These are phyloP conservation scores for Oleoguttula mirabilis DNA, from an alignment of 495 filamentous ascomycete genomes.

Conservation along the genomic window DNA sequence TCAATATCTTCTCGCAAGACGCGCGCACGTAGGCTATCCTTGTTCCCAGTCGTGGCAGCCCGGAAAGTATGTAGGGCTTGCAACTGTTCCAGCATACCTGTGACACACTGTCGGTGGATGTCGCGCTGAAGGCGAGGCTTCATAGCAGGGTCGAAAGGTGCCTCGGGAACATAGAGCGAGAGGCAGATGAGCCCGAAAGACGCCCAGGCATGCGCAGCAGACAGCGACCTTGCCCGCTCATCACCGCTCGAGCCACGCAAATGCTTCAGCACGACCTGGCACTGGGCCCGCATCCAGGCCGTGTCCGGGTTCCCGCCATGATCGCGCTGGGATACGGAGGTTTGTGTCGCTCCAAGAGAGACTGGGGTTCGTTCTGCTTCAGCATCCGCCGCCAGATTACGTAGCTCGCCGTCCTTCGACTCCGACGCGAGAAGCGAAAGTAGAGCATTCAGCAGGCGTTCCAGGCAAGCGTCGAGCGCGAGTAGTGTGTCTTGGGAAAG, in stretches of 20 bases:
- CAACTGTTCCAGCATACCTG: constrained; percentile 44
- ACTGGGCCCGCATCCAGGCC: neutral
- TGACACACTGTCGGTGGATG: constrained; percentile 45
- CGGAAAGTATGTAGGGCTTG: constrained; percentile 54
- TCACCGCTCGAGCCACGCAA: neutral
- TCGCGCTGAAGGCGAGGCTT: constrained; percentile 58
- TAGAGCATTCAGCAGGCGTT: neutral
- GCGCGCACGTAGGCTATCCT: constrained; percentile 47
- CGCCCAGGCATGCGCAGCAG: constrained; percentile 43
- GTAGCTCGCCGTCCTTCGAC: neutral
- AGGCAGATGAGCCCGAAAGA: constrained; percentile 54
- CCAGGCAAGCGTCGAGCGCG: neutral
- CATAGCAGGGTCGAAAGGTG: constrained; percentile 74
- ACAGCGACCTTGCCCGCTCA: too few species aligned
- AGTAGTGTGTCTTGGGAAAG: neutral
- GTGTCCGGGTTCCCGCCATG: neutral
- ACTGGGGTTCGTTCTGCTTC: too few species aligned
- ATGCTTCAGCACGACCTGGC: neutral
- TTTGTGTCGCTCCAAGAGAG: neutral
- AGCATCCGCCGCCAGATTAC: neutral
- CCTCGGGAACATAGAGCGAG: constrained; percentile 73
- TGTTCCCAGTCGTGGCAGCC: constrained; percentile 52
- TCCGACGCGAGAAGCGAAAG: neutral
- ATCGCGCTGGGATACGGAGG: neutral
- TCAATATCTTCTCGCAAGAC: constrained; percentile 47